Evolutionary conservation across 306 rosid species (phyloP).

Genomic region (Ormosia semicastrata): DNA sequence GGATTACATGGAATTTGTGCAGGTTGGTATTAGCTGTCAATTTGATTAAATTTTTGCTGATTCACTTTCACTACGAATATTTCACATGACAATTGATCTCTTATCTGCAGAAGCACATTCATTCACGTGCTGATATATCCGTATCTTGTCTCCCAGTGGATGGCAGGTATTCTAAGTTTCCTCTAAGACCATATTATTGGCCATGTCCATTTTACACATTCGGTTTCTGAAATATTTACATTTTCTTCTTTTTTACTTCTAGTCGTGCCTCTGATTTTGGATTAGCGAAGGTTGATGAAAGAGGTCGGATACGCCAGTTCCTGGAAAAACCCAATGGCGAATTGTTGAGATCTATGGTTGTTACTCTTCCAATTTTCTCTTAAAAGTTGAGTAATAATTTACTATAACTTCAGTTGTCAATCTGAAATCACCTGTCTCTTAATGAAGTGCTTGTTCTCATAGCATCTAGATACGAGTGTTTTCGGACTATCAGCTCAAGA

Average conservation of each 20-base stretch:
- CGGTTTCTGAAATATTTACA: background rate
- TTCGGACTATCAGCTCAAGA: constrained; percentile 48
- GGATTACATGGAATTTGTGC: constrained; percentile 55
- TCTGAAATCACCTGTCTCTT: constrained; percentile 17
- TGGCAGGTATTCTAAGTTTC: constrained; percentile 41
- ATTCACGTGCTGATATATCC: constrained; percentile 47
- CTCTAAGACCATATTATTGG: background rate
- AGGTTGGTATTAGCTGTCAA: constrained; percentile 27
- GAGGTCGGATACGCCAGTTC: constrained; percentile 43
- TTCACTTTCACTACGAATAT: constrained; percentile 5
- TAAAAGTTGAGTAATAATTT: constrained; percentile 3
- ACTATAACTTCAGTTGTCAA: background rate
- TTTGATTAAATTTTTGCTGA: background rate
- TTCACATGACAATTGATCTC: constrained; percentile 16
- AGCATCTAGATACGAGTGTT: constrained; percentile 51
- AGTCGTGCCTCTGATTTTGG: constrained; percentile 61
- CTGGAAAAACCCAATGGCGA: constrained; percentile 55
- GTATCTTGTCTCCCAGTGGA: constrained; percentile 53
- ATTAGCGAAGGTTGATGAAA: constrained; percentile 49
- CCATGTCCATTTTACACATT: background rate
- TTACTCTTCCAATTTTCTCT: constrained; percentile 28
- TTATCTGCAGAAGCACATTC: constrained; percentile 46
- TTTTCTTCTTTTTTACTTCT: constrained; percentile 1
- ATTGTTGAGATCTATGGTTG: constrained; percentile 52
- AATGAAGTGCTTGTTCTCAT: constrained; percentile 28